Evolutionary conservation across 805 yeast genomes (phyloP).

Genomic region (Nakazawaea ishiwadae): DNA sequence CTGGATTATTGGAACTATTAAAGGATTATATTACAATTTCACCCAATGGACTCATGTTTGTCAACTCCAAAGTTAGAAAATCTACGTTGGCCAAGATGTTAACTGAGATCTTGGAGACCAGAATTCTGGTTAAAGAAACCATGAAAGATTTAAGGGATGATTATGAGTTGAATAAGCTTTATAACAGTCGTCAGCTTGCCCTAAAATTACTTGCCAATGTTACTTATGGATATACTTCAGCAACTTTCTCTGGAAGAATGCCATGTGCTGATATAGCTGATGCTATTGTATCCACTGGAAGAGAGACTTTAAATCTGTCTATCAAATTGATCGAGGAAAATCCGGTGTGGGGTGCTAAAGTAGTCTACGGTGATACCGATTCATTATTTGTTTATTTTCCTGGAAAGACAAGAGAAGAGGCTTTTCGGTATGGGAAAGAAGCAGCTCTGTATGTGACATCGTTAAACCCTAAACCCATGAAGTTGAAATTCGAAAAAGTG

Average conservation of each 20-base stretch:
- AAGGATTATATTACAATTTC: conserved; percentile 58
- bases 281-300: conserved; percentile 84
- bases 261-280: conserved; percentile 95
- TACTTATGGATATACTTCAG: conserved; percentile 93
- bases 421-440: conserved; percentile 68
- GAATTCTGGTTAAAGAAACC: conserved; percentile 74
- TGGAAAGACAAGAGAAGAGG: conserved; percentile 71
- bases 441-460: conserved; percentile 63
- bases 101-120: conserved; percentile 71
- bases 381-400: conserved; percentile 89
- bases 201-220: conserved; percentile 90
- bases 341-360: conserved; percentile 76
- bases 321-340: conserved; percentile 60
- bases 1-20: conserved; percentile 51
- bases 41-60: conserved; percentile 86
- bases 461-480: conserved; percentile 74
- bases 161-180: conserved; percentile 45
- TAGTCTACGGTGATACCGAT: conserved; percentile 96
- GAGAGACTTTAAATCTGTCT: conserved; percentile 76
- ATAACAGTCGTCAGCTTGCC: conserved; percentile 79
- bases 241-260: conserved; percentile 95
- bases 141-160: conserved; percentile 50
- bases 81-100: conserved; percentile 82
- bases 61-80: conserved; percentile 57
- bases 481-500: conserved; percentile 86